phyloP scores from a whole-genome alignment of 805 yeast genomes.

The Dipodascus geniculatus region DNA sequence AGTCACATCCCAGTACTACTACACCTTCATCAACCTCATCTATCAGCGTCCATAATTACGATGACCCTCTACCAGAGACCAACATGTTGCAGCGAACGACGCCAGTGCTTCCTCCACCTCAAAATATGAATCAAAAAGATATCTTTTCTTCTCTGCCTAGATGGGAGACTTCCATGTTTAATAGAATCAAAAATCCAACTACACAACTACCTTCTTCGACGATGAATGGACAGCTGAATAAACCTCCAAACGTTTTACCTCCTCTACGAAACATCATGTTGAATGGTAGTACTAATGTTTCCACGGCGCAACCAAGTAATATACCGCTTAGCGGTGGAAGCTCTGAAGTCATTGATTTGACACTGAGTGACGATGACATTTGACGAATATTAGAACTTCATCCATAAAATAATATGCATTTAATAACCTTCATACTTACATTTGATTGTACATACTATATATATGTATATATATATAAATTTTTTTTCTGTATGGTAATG shows the following conservation, averaged over 20 bases:
- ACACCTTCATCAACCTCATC: neutral
- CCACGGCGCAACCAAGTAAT: neutral
- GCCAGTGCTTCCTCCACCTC: neutral
- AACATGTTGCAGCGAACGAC: neutral
- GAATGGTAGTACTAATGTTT: slow-evolving; percentile 7
- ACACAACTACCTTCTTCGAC: slow-evolving; percentile 1
- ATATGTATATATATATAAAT: neutral
- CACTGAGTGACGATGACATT: slow-evolving; percentile 19
- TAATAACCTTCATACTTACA: neutral
- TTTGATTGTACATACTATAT: neutral
- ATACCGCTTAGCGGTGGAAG: neutral
- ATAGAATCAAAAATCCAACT: slow-evolving; percentile 4
- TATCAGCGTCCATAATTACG: neutral
- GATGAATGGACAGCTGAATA: neutral
- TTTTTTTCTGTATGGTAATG: neutral
- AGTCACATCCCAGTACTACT: neutral
- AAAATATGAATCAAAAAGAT: neutral
- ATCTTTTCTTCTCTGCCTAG: neutral
- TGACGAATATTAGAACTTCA: neutral
- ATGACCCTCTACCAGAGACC: neutral
- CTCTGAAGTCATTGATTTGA: slow-evolving; percentile 21
- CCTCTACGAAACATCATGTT: slow-evolving; percentile 3
- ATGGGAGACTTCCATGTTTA: neutral
- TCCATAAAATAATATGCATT: neutral
- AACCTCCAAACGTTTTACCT: slow-evolving; percentile 1